Evolutionary conservation across 1,284 basidiomycete genomes (phyloP).

Genomic region (Cutaneotrichosporon mucoides): DNA sequence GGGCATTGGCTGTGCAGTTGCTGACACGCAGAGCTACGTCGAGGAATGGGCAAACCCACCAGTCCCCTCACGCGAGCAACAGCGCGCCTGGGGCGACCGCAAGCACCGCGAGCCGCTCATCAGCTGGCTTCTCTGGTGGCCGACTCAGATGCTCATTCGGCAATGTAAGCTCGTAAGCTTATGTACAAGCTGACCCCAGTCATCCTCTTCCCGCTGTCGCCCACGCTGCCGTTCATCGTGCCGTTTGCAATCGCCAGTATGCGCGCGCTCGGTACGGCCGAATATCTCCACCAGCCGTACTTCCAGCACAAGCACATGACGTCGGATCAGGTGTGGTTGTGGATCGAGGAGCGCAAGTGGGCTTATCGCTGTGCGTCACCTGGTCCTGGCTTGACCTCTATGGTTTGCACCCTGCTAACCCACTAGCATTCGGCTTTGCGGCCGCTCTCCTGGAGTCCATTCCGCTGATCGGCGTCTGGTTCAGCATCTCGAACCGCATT

Average conservation of each 20-base stretch:
- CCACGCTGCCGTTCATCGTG: slow-evolving; percentile 65
- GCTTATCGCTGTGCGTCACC: slow-evolving; percentile 63
- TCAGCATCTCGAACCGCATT: slow-evolving; percentile 76
- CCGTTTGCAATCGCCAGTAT: slow-evolving; percentile 62
- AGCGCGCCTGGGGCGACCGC: slow-evolving; percentile 20
- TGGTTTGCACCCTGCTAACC: slow-evolving; percentile 22
- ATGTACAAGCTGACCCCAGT: slow-evolving; percentile 50
- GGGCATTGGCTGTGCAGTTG: background rate
- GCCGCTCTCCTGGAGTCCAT: slow-evolving; percentile 72
- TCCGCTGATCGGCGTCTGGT: slow-evolving; percentile 70
- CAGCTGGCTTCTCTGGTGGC: slow-evolving; percentile 52
- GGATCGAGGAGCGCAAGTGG: slow-evolving; percentile 82
- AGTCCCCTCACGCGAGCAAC: slow-evolving; percentile 26
- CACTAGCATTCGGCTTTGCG: slow-evolving; percentile 70
- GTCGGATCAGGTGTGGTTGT: slow-evolving; percentile 61
- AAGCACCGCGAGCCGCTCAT: slow-evolving; percentile 36
- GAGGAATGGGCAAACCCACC: slow-evolving; percentile 81
- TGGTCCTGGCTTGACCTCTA: background rate
- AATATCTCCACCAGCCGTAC: slow-evolving; percentile 69
- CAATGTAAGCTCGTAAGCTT: slow-evolving; percentile 49
- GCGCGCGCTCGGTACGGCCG: slow-evolving; percentile 64
- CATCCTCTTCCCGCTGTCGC: slow-evolving; percentile 62
- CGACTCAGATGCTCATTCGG: slow-evolving; percentile 56
- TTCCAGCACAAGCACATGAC: slow-evolving; percentile 78
- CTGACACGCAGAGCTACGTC: slow-evolving; percentile 59